Conservation (phyloP, 2,329 filamentous ascomycete species). For the Alternaria consortialis region DNA sequence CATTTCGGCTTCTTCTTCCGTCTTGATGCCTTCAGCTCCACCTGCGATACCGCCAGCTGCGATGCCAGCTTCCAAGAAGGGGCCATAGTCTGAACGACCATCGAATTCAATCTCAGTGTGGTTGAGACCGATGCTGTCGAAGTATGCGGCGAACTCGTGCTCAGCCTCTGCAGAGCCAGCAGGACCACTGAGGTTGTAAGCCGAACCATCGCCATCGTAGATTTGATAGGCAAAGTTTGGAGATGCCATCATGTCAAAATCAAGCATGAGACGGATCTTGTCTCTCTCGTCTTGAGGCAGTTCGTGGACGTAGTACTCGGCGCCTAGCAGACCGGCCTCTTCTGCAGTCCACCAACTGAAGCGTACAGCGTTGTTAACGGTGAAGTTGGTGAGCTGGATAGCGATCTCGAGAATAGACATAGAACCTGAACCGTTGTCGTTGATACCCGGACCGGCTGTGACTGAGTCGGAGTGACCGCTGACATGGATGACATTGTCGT, state of each 20-base stretch:
- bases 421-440: constrained; percentile 78
- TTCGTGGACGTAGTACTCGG: constrained; percentile 64
- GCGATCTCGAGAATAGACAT: constrained; percentile 68
- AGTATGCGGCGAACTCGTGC: constrained; percentile 61
- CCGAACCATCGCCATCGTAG: constrained; percentile 66
- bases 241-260: constrained; percentile 76
- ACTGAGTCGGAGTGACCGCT: constrained; percentile 71
- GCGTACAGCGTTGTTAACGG: constrained; percentile 72
- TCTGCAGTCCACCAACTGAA: constrained; percentile 73
- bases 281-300: constrained; percentile 60
- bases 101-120: constrained; percentile 77
- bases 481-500: constrained; percentile 65
- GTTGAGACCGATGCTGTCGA: constrained; percentile 41
- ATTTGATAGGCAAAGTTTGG: constrained; percentile 67
- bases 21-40: constrained; percentile 80
- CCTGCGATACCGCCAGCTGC: constrained; percentile 80
- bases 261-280: constrained; percentile 72
- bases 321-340: constrained; percentile 70
- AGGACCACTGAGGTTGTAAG: constrained; percentile 64
- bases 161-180: constrained; percentile 74
- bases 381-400: constrained; percentile 72
- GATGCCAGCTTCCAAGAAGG: constrained; percentile 77
- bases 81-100: constrained; percentile 81
- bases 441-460: constrained; percentile 73
- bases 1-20: constrained; percentile 67